Base-by-base conservation (phyloP, 1,139 yeast genomes). In the Yarrowia galli region DNA sequence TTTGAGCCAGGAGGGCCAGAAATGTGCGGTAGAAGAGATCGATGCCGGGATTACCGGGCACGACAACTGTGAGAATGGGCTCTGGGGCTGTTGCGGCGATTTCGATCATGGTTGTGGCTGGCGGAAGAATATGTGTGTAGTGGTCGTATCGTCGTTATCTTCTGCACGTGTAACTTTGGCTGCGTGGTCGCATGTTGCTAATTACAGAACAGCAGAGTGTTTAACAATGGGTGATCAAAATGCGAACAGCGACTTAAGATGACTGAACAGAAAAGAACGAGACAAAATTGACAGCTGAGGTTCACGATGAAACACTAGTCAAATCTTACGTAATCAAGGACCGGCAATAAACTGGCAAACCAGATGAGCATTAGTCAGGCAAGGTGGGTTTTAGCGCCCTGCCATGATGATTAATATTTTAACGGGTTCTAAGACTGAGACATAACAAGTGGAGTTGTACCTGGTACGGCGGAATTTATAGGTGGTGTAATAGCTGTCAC, bases 31-130 rank as follows among this genome's bases (percentile, higher is more conserved):
- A 61, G 25, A 61, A 61, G 9, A 61, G 56, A 36, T 61, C 66
- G 13, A 61, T 61, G 35, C 66, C 66, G 16, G 66, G 66, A 38
- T 61, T 61, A 10, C 66, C 66, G 18, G 66, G 66, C 28, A 61
- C 56, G n/a, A 61, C 56, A 16, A 61, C 66, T 18, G 56, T 48
- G 45, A 61, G 56, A 48, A 61, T 13, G n/a, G 66, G 38, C 20
- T 61, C 46, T 2, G 54, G 12, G 15, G 56, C 66, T 9, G 66
- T 36, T 6, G 66, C 42, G 6, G 43, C 36, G 20, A 61, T n/a
- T 38, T 61, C 66, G n/a, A 61, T 61, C 66, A 61, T 58, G 40
- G 38, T n/a, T 58, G 40, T 5, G 15, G 43, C n/a, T n/a, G n/a
- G n/a, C 32, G 32, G 32, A 15, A 36, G 2, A 2, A 22, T 38